These are phyloP conservation scores for Mortierella alpina DNA, from an alignment of 192 early-diverging fungal species.

Conservation along the genomic window DNA sequence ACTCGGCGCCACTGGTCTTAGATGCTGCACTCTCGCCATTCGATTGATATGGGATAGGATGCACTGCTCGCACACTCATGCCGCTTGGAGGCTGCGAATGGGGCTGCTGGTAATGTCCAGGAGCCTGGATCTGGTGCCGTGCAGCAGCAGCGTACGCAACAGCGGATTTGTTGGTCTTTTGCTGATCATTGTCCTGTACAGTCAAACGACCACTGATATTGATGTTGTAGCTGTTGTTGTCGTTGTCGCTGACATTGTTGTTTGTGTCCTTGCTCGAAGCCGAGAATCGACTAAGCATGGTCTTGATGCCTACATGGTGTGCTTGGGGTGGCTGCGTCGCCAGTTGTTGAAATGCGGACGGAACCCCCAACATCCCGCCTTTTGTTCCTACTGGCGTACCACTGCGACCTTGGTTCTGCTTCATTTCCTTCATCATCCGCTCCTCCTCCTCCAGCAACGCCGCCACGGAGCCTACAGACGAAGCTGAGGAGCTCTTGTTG, in stretches of 20 bases:
- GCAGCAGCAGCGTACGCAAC: background rate
- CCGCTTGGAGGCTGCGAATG: background rate
- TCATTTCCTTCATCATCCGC: constrained; percentile 18
- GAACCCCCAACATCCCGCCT: constrained; percentile 10
- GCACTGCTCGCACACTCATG: constrained; percentile 9
- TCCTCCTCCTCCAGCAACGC: constrained; percentile 41
- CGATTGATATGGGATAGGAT: constrained; percentile 2
- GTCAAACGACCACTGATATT: background rate
- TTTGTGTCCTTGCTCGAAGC: constrained; percentile 12
- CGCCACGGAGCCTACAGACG: constrained; percentile 34
- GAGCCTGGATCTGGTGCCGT: constrained; percentile 20
- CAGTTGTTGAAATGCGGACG: constrained; percentile 8
- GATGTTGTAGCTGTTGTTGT: background rate
- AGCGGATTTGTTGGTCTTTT: background rate
- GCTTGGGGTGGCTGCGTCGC: constrained; percentile 13
- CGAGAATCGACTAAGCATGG: constrained; percentile 45
- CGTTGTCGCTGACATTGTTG: background rate
- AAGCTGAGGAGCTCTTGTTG: constrained; percentile 33
- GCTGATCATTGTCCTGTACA: constrained; percentile 3
- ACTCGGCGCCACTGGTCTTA: background rate
- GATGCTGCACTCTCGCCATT: no score
- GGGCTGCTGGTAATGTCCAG: constrained; percentile 5
- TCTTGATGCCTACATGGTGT: constrained; percentile 39
- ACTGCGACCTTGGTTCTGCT: background rate
- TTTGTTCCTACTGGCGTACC: background rate